Conservation (phyloP, 306 rosid species). For the Prinsepia uniflora region DNA sequence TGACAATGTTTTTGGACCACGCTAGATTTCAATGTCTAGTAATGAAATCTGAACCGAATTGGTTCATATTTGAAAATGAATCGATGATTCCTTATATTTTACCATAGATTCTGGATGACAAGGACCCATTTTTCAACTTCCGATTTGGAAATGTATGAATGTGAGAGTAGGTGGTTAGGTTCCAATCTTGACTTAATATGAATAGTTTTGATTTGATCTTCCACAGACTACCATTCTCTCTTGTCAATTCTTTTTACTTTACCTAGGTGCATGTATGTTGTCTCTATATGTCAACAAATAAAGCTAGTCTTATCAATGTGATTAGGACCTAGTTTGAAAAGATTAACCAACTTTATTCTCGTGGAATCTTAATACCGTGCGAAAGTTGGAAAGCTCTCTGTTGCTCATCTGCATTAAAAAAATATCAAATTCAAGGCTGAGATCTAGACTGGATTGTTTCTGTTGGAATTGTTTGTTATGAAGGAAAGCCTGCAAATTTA, state of each 20-base stretch:
- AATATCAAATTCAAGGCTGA: not conserved
- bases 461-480: not conserved
- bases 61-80: not conserved
- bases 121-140: not conserved
- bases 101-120: not conserved
- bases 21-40: not conserved
- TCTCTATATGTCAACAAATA: not conserved
- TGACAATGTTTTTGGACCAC: not conserved
- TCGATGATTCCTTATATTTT: not conserved
- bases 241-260: not conserved
- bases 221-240: not conserved
- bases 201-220: constrained; percentile 1
- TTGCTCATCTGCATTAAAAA: constrained; percentile 1
- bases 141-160: not conserved
- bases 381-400: not conserved
- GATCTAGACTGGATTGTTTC: not conserved
- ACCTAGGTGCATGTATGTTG: not conserved
- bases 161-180: not conserved
- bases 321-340: too few species aligned
- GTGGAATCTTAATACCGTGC: not conserved
- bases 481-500: not conserved
- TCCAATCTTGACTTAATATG: not conserved
- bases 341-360: not conserved
- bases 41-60: not conserved
- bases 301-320: not conserved